Base-by-base conservation (phyloP, 306 rosid species). In the Vigna hirtella region DNA sequence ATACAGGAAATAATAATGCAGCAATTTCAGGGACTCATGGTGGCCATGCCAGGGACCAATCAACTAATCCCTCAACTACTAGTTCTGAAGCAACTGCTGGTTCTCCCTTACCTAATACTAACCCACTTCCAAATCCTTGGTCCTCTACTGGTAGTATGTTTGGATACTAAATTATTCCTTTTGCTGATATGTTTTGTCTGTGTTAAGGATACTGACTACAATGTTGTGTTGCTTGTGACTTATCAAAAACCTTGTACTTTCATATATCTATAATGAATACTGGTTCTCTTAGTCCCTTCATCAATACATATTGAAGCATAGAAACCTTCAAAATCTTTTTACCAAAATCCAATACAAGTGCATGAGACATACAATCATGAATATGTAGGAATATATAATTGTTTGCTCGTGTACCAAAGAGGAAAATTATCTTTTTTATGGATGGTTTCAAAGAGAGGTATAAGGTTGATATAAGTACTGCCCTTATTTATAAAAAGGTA, bases 101-200 rank as follows among this genome's bases (percentile, higher is more conserved):
- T 15, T 68, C 73, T 68, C 66, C 90, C 86, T 40, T 91, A 66
- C 98, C 98, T 47, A 93, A 90, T 82, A 85, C 94, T 17, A 89
- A 89, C 53, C 98, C 98, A 1, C 98, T 93, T 78, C 98, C 98
- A 53, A 93, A 93, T 87, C 98, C 98, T 66, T 93, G 98, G 96
- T 71, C 85, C 71, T 66, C 90, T 40, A 65, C 91, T 66, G 88
- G 91, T 66, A 59, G 93, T 90, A 88, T 82, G 94, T 72, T 77
- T 62, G 67, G 59, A 56, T 71, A 67, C 57, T 17, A 7, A 42
- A 51, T 38, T 65, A 68, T 56, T 22, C 48, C 8, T 14, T 77
- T 0, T 42, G 32, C 18, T 66, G 16, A 59, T 36, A 52, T 72
- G 9, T 45, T 68, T 13, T 52, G 16, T 36, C 28, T 45, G 20